Conservation (phyloP, 768 basidiomycete genomes). For the Auricularia auricula-judae region DNA sequence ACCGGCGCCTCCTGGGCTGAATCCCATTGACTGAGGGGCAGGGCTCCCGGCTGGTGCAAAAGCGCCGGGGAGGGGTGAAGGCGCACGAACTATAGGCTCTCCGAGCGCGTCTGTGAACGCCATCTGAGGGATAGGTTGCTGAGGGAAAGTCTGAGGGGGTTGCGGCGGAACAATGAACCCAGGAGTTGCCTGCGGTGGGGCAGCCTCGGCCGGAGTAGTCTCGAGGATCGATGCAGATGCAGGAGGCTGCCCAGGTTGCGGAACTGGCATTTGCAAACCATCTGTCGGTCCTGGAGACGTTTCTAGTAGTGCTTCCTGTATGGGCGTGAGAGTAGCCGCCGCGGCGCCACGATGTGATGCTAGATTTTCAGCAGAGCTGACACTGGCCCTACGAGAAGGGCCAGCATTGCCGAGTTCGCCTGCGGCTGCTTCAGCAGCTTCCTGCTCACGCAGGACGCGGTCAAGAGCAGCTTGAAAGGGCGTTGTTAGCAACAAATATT, state of each 20-base stretch:
- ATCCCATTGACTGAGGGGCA: not conserved
- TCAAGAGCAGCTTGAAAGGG: not conserved
- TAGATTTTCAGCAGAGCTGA: not conserved
- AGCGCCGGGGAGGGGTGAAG: too few relatives aligned
- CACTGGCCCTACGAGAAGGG: not conserved
- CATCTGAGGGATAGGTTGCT: not conserved
- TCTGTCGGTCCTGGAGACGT: not conserved
- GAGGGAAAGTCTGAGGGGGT: not conserved
- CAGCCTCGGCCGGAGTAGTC: too few relatives aligned
- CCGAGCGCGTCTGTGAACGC: too few relatives aligned
- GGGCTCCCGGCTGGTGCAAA: not conserved
- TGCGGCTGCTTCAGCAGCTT: not conserved
- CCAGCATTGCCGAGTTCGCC: not conserved
- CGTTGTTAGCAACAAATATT: not conserved
- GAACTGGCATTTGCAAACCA: not conserved
- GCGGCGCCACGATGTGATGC: not conserved
- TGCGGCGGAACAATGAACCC: not conserved
- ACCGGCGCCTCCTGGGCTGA: not conserved
- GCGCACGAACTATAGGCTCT: too few relatives aligned
- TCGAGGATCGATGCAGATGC: not conserved
- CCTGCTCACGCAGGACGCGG: not conserved
- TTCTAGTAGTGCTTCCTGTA: not conserved
- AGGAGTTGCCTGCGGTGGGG: too few relatives aligned
- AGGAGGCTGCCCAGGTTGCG: not conserved
- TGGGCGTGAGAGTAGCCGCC: not conserved